Base-by-base conservation (phyloP, 1,139 yeast genomes). In the Candida sanyaensis region DNA sequence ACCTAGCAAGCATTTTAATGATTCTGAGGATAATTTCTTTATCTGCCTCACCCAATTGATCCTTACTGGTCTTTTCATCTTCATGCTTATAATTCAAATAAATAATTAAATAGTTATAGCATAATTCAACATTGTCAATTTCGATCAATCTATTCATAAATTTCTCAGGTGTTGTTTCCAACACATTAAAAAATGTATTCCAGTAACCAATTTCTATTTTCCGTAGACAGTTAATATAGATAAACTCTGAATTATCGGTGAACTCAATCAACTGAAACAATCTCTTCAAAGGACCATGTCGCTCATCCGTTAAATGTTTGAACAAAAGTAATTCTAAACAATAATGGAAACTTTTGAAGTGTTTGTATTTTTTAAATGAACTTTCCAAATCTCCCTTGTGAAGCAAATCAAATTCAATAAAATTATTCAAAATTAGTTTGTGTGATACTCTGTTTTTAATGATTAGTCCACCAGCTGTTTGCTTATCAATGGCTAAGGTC, bases 161-260 rank as follows among this genome's bases (percentile, higher is more conserved):
- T 28, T 64, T 64, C 5, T 64, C 60, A 1, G 79, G 80, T 0
- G 76, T 70, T 6, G 69, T 66, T 12, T 67, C 56, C 41, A 75
- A 57, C 2, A 64, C 60, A 10, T 57, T 55, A 48, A 75, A 75
- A 52, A 75, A 75, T 30, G 56, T 58, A 12, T 61, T 52, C 80
- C 80, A 75, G 50, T 69, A 69, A 12, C 61, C 66, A 37, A 69
- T 65, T 53, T 75, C 80, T 29, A 75, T 73, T 48, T 75, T 75
- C 23, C 80, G 55, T 46, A 75, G 63, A 54, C 78, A 75, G 46
- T 73, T 73, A 37, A 75, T 71, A 50, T 66, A 73, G 12, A 75
- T 66, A 10, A 59, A 58, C 42, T 71, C 73, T 8, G 71, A 58
- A 30, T 62, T 56, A 17, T 60, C 57, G n/a, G 61, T 55, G 29